Conservation (phyloP, 495 filamentous ascomycete species). For the Staphylotrichum longicolle region DNA sequence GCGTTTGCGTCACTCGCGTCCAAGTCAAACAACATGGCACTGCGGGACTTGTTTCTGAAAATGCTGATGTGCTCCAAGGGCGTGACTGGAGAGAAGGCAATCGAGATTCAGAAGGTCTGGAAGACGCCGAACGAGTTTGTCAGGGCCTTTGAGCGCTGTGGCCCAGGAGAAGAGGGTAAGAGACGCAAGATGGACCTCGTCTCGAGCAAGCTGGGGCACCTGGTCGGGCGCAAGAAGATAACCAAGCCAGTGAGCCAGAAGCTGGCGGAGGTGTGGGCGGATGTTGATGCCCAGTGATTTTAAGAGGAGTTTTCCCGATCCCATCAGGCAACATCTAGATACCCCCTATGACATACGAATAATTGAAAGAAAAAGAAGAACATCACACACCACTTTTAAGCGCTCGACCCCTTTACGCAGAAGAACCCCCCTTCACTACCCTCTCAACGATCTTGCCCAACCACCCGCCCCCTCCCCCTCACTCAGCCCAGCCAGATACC, state of each 20-base stretch:
- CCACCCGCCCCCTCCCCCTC: slow-evolving; percentile 55
- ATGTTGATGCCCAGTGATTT: slow-evolving; percentile 1
- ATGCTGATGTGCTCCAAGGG: slow-evolving; percentile 84
- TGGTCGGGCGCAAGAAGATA: slow-evolving; percentile 69
- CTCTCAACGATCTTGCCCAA: slow-evolving; percentile 81
- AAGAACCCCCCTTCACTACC: slow-evolving; percentile 70
- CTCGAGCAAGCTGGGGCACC: slow-evolving; percentile 47
- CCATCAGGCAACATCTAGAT: background rate
- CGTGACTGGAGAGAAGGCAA: slow-evolving; percentile 75
- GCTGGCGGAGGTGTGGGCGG: slow-evolving; percentile 73
- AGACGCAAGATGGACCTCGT: slow-evolving; percentile 55
- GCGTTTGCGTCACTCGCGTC: slow-evolving; percentile 69
- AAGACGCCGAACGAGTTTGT: slow-evolving; percentile 68
- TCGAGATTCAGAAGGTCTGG: slow-evolving; percentile 76
- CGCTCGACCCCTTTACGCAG: slow-evolving; percentile 28
- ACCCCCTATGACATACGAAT: background rate
- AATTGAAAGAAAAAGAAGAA: background rate
- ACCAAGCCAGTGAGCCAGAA: slow-evolving; percentile 61
- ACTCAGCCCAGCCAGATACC: slow-evolving; percentile 56
- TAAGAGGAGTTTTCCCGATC: no score
- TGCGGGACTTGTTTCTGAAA: slow-evolving; percentile 76
- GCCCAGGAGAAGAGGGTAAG: slow-evolving; percentile 42
- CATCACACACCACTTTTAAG: background rate
- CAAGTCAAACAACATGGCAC: slow-evolving; percentile 70
- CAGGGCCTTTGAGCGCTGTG: slow-evolving; percentile 60